A percentile compares a stretch with the other conserved stretches of the same genome.
Evolutionary conservation across 2,329 filamentous ascomycete species (phyloP).

Genomic region (Sclerotiophoma versabilis): DNA sequence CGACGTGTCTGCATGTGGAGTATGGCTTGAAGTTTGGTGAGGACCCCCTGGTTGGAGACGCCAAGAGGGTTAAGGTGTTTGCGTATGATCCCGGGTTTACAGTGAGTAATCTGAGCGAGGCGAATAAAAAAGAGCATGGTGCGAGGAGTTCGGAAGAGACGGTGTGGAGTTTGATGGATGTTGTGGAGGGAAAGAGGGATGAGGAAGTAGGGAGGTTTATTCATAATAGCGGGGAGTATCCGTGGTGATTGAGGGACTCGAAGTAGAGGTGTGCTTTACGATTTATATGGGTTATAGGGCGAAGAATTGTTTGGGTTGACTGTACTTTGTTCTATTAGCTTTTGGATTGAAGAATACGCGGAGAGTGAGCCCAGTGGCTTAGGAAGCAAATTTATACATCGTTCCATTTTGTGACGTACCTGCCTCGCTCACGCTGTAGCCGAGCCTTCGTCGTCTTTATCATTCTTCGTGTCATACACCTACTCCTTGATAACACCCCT

Average conservation of each 20-base stretch:
- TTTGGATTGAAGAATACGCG: neutral
- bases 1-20: slow-evolving; percentile 31
- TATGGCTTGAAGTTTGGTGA: slow-evolving; percentile 10
- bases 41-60: no score
- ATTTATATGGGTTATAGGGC: neutral
- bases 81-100: slow-evolving; percentile 51
- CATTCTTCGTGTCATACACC: neutral
- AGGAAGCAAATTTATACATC: neutral
- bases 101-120: slow-evolving; percentile 40
- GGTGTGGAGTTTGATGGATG: slow-evolving; percentile 44
- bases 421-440: neutral
- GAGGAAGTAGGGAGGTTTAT: slow-evolving; percentile 42
- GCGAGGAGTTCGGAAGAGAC: slow-evolving; percentile 45
- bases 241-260: slow-evolving; percentile 34
- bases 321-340: neutral
- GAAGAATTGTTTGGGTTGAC: neutral
- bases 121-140: slow-evolving; percentile 47
- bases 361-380: neutral
- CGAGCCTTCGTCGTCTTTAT: neutral
- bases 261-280: no score
- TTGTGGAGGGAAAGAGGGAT: slow-evolving; percentile 50
- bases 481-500: slow-evolving; percentile 20
- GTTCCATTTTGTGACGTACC: neutral
- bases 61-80: slow-evolving; percentile 46
- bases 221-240: slow-evolving; percentile 41